These are phyloP conservation scores for Aspergillus melleus DNA, from an alignment of 2,329 filamentous ascomycete species.

Conservation along the genomic window DNA sequence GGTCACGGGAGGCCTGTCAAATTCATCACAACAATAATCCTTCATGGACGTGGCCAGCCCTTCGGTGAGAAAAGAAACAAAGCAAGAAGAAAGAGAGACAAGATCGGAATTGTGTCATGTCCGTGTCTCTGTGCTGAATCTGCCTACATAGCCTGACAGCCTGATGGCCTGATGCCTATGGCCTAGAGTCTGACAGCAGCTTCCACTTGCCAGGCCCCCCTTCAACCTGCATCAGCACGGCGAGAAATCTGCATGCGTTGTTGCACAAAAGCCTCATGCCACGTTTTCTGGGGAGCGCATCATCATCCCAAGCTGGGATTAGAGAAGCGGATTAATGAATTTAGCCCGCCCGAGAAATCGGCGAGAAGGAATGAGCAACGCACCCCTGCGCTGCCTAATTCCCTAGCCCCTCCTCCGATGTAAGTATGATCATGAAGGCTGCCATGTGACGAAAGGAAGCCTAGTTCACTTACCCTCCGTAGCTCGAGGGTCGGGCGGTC, in stretches of 20 bases:
- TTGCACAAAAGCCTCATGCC: conserved; percentile 16
- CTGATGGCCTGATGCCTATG: not conserved
- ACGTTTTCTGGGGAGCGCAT: conserved; percentile 7
- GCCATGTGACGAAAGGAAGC: conserved; percentile 3
- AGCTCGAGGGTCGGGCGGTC: too few species aligned
- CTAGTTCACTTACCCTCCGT: too few species aligned
- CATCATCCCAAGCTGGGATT: not conserved
- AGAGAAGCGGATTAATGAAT: not conserved
- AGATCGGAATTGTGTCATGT: not conserved
- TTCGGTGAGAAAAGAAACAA: not conserved
- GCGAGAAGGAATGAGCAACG: too few species aligned
- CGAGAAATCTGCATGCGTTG: conserved; percentile 10
- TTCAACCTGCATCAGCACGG: conserved; percentile 12
- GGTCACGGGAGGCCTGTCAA: conserved; percentile 10
- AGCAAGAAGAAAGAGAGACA: too few species aligned
- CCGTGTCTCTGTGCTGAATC: not conserved
- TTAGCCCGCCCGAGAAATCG: not conserved
- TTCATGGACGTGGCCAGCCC: not conserved
- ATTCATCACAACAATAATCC: not conserved
- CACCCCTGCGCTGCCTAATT: too few species aligned
- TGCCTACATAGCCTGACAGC: not conserved
- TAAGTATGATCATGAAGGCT: not conserved
- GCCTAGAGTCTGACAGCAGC: conserved; percentile 1
- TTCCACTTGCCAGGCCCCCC: not conserved
- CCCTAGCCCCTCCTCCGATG: too few species aligned